Conservation (phyloP, 2,329 filamentous ascomycete species). For the Trichoderma citrinoviride region DNA sequence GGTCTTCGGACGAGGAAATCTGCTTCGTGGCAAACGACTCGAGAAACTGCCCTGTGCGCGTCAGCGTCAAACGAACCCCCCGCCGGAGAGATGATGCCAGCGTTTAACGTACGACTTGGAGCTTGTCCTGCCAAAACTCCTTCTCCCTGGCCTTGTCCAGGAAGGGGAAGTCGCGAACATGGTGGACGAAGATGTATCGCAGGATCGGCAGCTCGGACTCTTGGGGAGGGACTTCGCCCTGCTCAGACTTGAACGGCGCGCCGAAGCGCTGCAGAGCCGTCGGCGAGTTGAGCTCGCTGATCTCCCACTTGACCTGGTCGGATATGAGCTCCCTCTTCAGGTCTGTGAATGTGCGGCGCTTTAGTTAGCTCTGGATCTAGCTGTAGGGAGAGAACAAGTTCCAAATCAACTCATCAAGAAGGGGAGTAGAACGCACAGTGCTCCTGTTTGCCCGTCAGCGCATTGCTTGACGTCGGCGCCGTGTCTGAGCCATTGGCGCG, state of each 20-base stretch:
- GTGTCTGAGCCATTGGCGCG: constrained; percentile 31
- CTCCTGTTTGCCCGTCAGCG: constrained; percentile 92
- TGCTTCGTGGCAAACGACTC: constrained; percentile 97
- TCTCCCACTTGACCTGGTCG: constrained; percentile 85
- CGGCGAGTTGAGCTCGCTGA: constrained; percentile 87
- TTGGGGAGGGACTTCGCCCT: constrained; percentile 86
- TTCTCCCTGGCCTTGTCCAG: constrained; percentile 95
- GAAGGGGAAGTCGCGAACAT: constrained; percentile 97
- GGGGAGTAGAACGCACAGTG: constrained; percentile 66
- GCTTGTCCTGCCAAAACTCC: constrained; percentile 99
- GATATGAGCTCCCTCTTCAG: constrained; percentile 93
- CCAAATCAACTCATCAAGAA: neutral
- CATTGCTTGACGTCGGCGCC: constrained; percentile 44
- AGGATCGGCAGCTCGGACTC: constrained; percentile 93
- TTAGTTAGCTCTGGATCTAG: neutral
- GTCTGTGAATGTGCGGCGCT: constrained; percentile 52
- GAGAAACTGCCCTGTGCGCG: constrained; percentile 64
- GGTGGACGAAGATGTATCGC: constrained; percentile 95
- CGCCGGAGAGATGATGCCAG: neutral
- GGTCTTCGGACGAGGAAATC: constrained; percentile 94
- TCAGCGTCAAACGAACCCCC: constrained; percentile 1
- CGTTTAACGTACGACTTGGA: constrained; percentile 72
- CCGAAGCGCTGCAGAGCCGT: constrained; percentile 94
- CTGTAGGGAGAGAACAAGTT: neutral
- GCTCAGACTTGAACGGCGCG: constrained; percentile 88